Conservation (phyloP, 768 basidiomycete genomes). For the Paxillus involutus region DNA sequence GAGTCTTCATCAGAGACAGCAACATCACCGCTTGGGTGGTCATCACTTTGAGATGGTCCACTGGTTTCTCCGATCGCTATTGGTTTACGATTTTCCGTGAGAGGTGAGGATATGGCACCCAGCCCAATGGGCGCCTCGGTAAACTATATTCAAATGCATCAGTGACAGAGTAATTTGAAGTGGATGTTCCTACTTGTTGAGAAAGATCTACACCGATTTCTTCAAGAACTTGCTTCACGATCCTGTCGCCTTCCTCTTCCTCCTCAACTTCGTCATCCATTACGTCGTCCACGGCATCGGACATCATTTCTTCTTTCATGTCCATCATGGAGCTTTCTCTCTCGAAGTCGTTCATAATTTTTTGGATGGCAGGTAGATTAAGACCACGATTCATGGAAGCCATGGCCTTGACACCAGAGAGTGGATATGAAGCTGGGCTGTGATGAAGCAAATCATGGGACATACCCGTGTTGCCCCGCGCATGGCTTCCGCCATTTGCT, state of each 20-base stretch:
- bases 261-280: slow-evolving; percentile 93
- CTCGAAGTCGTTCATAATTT: slow-evolving; percentile 98
- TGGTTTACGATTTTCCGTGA: slow-evolving; percentile 67
- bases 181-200: slow-evolving; percentile 59
- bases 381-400: slow-evolving; percentile 95
- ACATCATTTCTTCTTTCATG: slow-evolving; percentile 99
- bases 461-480: slow-evolving; percentile 92
- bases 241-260: slow-evolving; percentile 94
- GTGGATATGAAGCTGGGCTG: slow-evolving; percentile 1
- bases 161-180: slow-evolving; percentile 6
- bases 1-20: slow-evolving; percentile 81
- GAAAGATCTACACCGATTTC: slow-evolving; percentile 93
- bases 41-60: slow-evolving; percentile 34
- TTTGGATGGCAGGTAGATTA: slow-evolving; percentile 92
- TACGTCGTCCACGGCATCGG: slow-evolving; percentile 94
- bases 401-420: slow-evolving; percentile 73
- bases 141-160: slow-evolving; percentile 49
- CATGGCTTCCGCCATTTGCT: slow-evolving; percentile 99
- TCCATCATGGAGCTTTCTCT: slow-evolving; percentile 98
- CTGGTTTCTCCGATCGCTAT: slow-evolving; percentile 79
- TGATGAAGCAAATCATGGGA: slow-evolving; percentile 10
- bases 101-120: slow-evolving; percentile 55
- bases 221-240: slow-evolving; percentile 92
- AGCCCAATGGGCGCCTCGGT: slow-evolving; percentile 81
- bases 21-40: slow-evolving; percentile 38